Evolutionary conservation across 345 rosid species (phyloP).

Genomic region (Syzygium aromaticum): DNA sequence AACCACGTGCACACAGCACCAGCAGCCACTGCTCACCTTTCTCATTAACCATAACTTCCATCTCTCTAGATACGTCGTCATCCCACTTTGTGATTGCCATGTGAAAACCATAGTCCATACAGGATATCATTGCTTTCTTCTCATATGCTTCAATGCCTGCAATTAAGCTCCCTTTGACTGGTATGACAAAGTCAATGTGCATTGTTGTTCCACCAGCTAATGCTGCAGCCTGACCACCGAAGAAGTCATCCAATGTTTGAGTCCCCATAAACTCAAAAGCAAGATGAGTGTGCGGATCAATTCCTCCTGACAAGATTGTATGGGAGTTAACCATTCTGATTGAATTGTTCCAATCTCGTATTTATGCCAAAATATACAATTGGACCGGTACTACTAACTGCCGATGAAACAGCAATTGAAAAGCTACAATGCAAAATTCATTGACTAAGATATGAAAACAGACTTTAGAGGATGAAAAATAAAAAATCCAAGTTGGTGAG

Average conservation of each 20-base stretch:
- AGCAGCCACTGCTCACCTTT: slow-evolving; percentile 34
- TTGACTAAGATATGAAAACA: not conserved
- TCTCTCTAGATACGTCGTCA: slow-evolving; percentile 66
- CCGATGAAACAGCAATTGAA: not conserved
- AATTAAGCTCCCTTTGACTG: slow-evolving; percentile 63
- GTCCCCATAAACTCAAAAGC: slow-evolving; percentile 75
- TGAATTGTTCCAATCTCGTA: not conserved
- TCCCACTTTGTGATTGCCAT: slow-evolving; percentile 95
- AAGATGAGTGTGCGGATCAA: slow-evolving; percentile 94
- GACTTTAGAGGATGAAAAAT: not conserved
- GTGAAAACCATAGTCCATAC: slow-evolving; percentile 99
- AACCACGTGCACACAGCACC: not conserved
- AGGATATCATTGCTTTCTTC: slow-evolving; percentile 58
- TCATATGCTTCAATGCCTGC: slow-evolving; percentile 73
- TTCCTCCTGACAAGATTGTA: slow-evolving; percentile 54
- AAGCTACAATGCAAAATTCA: not conserved
- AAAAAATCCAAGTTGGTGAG: not conserved
- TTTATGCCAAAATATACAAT: not conserved
- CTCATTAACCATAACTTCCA: slow-evolving; percentile 85
- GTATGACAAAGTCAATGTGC: slow-evolving; percentile 94
- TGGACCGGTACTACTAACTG: not conserved
- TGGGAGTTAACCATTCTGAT: not conserved
- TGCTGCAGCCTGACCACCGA: slow-evolving; percentile 99
- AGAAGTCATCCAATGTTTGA: slow-evolving; percentile 76
- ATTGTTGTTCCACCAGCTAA: slow-evolving; percentile 98